phyloP scores from a whole-genome alignment of 805 yeast genomes.

The Osmozyma mogii region DNA sequence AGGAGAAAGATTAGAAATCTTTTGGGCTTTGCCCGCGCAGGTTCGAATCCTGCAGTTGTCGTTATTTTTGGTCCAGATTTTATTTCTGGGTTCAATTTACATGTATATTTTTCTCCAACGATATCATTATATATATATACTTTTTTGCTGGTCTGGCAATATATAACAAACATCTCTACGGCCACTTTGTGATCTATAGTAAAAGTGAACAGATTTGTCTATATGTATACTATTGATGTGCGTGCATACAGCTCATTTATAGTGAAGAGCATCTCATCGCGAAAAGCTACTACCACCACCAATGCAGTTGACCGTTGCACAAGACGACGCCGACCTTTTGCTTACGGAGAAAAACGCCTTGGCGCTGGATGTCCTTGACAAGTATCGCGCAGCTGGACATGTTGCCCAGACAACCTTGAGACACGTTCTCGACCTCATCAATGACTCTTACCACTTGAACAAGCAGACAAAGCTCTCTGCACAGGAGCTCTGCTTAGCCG shows the following conservation, averaged over 20 bases:
- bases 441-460: conserved; percentile 62
- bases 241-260: no score
- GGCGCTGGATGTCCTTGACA: conserved; percentile 55
- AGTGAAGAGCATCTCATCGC: no score
- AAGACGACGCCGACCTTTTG: conserved; percentile 65
- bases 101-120: no score
- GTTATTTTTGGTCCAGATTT: no score
- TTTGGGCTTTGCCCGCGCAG: conserved; percentile 46
- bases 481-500: conserved; percentile 71
- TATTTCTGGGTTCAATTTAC: no score
- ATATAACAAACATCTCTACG: no score
- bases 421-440: conserved; percentile 58
- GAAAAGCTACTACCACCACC: background rate
- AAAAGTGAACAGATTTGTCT: no score
- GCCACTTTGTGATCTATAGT: no score
- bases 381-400: conserved; percentile 85
- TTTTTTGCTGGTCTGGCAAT: no score
- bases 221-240: no score
- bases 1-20: conserved; percentile 43
- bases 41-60: conserved; percentile 45
- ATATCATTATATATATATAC: no score
- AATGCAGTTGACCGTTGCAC: conserved; percentile 72
- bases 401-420: conserved; percentile 75
- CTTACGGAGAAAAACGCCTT: conserved; percentile 67
- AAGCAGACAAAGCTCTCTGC: conserved; percentile 39